Base-by-base conservation (phyloP, 1,284 basidiomycete species). In the Schizopora paradoxa region DNA sequence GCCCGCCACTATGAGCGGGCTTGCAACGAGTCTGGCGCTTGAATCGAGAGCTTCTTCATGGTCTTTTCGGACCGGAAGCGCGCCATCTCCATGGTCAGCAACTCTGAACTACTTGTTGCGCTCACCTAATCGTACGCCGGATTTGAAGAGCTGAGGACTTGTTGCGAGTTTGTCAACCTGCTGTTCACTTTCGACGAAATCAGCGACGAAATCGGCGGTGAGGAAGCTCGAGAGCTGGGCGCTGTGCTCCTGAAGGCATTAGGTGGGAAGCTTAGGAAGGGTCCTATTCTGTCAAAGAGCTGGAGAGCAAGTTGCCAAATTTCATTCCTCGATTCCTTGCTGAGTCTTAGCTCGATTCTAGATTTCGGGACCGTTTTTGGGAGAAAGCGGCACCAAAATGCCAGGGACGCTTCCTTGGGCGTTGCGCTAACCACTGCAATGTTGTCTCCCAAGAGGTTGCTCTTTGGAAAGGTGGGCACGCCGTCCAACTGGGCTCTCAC, bases 181-280 rank as follows among this genome's bases (percentile, higher is more conserved):
- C 26, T 48, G 6, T 38, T 39, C 18, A 22, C 21, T 5, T 21
- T 43, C 16, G 47, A 48, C 28, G 35, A 48, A 13, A 31, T 48
- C 10, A 48, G 31, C 6, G 41, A 48, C 27, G 47, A 82, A 43
- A 79, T 82, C 62, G 71, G 66, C 51, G 74, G 73, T 18, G 61
- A 62, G 46, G 79, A 76, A 45, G 81, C 79, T 25, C 65, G 69
- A 29, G 60, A 64, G 29, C 81, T 77, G 29, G 75, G 79, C 16
- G 64, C 69, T 28, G 65, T 74, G 16, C 76, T 79, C 51, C 63
- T 77, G 43, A 68, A 74, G 43, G 70, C 73, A 8, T 69, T 83
- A 67, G 65, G 62, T 46, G 66, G 78, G 54, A 59, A 71, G 10
- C 61, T 67, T n/a, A 78, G 69, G 42, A 74, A 82, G 54, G 66